Conservation (phyloP, 176 grass and related monocot species). For the Canna indica region DNA sequence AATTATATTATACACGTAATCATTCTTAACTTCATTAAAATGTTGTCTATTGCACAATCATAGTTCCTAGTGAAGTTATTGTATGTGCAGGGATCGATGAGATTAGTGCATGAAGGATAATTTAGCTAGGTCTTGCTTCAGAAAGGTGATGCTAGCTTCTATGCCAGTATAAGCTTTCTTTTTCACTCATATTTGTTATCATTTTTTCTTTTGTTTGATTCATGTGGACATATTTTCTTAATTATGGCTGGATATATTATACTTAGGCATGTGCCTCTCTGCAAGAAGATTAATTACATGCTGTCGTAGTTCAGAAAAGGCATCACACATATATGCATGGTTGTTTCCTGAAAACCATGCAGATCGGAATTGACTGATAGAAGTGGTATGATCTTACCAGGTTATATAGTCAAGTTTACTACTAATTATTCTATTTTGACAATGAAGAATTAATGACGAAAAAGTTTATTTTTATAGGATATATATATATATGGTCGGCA, state of each 20-base stretch:
- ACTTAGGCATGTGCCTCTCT: no score
- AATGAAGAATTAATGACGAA: not conserved
- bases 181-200: not conserved
- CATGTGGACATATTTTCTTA: not conserved
- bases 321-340: conserved; percentile 75
- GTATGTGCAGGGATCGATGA: conserved; percentile 49
- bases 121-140: conserved; percentile 46
- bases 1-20: conserved; percentile 84
- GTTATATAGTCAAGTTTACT: conserved; percentile 30
- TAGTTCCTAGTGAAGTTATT: not conserved
- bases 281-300: not conserved
- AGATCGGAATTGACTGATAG: conserved; percentile 39
- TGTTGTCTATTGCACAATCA: not conserved
- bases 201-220: not conserved
- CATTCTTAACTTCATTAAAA: not conserved
- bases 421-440: not conserved
- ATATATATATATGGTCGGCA: conserved; percentile 74
- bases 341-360: conserved; percentile 59
- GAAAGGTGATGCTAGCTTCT: conserved; percentile 60
- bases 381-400: conserved; percentile 76
- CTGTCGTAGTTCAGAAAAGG: conserved; percentile 74
- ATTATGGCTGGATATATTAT: no score
- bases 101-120: conserved; percentile 75
- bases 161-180: conserved; percentile 35
- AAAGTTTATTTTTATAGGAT: conserved; percentile 36